Evolutionary conservation across 208 protist genomes (phyloP).

Genomic region (Wallacemonas collosoma): DNA sequence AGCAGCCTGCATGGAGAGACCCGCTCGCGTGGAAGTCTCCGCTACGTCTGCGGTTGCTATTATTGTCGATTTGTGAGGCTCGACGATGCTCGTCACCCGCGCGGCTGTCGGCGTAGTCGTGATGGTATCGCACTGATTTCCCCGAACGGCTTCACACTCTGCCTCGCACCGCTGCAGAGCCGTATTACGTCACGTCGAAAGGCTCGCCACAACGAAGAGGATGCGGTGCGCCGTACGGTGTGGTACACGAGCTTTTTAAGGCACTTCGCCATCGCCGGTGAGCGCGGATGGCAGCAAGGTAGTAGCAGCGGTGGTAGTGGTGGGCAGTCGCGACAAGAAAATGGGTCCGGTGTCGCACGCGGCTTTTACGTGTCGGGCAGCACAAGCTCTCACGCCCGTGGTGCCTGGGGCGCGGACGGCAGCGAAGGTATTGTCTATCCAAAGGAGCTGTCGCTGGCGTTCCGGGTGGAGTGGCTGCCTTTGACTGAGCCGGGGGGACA

Average conservation of each 20-base stretch:
- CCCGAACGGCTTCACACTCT: slow-evolving; percentile 12
- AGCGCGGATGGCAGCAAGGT: slow-evolving; percentile 11
- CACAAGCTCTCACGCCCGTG: neutral
- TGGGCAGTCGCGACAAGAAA: neutral
- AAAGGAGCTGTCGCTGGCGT: slow-evolving; percentile 23
- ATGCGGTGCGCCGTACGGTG: neutral
- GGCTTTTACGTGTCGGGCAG: slow-evolving; percentile 1
- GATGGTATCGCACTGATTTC: slow-evolving; percentile 14
- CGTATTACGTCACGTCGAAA: neutral
- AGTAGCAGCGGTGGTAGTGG: too few relatives aligned
- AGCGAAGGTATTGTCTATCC: slow-evolving; percentile 19
- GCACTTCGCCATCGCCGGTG: slow-evolving; percentile 13
- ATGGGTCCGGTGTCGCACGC: neutral
- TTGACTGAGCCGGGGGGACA: slow-evolving; percentile 7
- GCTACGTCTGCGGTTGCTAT: slow-evolving; percentile 3
- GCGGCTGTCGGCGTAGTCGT: slow-evolving; percentile 6
- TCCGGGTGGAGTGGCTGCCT: slow-evolving; percentile 28
- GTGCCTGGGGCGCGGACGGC: slow-evolving; percentile 14
- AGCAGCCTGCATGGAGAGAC: neutral
- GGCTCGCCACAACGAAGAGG: neutral
- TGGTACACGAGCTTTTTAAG: slow-evolving; percentile 10
- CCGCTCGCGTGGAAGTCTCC: too few relatives aligned
- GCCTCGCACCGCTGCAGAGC: neutral
- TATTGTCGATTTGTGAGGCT: slow-evolving; percentile 11
- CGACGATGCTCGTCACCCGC: slow-evolving; percentile 10